Percentiles rank a stretch among this genome's conserved stretches.
Conservation (phyloP, 306 rosid species). For the Hippophae rhamnoides region DNA sequence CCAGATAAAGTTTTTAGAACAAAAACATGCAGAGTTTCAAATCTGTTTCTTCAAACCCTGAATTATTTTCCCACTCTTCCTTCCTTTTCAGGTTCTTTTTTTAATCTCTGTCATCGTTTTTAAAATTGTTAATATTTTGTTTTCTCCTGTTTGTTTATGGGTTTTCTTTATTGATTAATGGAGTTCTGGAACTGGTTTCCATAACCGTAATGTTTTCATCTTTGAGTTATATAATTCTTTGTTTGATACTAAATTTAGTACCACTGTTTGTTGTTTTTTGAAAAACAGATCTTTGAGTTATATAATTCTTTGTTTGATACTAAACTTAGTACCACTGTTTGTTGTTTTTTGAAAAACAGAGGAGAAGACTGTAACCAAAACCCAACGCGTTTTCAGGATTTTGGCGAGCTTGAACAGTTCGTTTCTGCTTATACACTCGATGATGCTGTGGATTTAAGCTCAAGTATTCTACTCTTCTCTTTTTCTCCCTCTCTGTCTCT, state of each 20-base stretch:
- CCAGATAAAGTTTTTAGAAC: background rate
- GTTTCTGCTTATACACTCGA: conserved; percentile 44
- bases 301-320: background rate
- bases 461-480: conserved; percentile 38
- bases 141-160: background rate
- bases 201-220: background rate
- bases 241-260: conserved; percentile 9
- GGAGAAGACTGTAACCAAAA: conserved; percentile 42
- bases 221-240: background rate
- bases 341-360: conserved; percentile 30
- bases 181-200: background rate
- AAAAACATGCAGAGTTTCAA: conserved; percentile 62
- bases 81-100: conserved; percentile 33
- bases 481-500: conserved; percentile 3
- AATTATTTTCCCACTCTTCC: conserved; percentile 39
- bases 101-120: background rate
- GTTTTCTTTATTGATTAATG: background rate
- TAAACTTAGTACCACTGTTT: conserved; percentile 17
- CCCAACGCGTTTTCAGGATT: conserved; percentile 47
- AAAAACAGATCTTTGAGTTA: background rate
- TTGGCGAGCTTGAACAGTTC: conserved; percentile 65
- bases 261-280: conserved; percentile 20
- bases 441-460: conserved; percentile 69
- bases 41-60: conserved; percentile 35
- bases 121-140: background rate